Percentiles rank a stretch among this genome's conserved stretches.
phyloP scores from a whole-genome alignment of 108 stramenopile genomes.

The Tribonema minus region DNA sequence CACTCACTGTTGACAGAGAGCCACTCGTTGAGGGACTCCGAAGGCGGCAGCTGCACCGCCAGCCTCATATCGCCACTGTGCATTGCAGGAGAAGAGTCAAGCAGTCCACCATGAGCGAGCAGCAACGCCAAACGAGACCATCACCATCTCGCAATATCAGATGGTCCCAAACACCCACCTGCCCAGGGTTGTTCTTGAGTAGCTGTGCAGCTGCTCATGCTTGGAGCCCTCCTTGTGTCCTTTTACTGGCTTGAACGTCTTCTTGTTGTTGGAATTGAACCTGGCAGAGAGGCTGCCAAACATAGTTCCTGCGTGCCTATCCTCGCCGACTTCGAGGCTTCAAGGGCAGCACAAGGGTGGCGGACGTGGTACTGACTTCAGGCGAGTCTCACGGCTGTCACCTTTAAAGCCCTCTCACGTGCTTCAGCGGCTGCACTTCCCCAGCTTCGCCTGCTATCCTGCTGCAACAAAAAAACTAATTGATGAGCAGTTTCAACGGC shows the following conservation, averaged over 20 bases:
- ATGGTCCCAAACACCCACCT: not conserved
- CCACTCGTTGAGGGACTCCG: conserved; percentile 60
- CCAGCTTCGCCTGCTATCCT: no score
- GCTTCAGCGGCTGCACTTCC: no score
- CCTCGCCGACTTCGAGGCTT: no score
- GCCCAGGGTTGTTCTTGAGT: conserved; percentile 37
- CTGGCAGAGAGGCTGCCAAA: not conserved
- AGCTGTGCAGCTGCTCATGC: conserved; percentile 43
- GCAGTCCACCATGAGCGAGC: not conserved
- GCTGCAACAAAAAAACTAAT: no score
- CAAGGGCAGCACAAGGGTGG: no score
- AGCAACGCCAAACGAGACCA: not conserved
- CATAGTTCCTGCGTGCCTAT: no score
- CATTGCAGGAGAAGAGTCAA: not conserved
- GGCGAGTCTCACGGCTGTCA: no score
- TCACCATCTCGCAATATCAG: not conserved
- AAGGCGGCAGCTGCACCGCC: conserved; percentile 43
- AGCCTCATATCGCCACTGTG: conserved; percentile 41
- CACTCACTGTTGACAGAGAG: conserved; percentile 61
- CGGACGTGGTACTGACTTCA: no score
- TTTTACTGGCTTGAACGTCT: conserved; percentile 47
- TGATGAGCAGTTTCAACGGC: no score
- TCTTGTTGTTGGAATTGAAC: not conserved
- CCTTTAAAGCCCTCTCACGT: no score
- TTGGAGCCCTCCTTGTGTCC: conserved; percentile 45